These are phyloP conservation scores for Epicoccum sorghinum DNA, from an alignment of 2,329 filamentous ascomycete genomes.

Conservation along the genomic window DNA sequence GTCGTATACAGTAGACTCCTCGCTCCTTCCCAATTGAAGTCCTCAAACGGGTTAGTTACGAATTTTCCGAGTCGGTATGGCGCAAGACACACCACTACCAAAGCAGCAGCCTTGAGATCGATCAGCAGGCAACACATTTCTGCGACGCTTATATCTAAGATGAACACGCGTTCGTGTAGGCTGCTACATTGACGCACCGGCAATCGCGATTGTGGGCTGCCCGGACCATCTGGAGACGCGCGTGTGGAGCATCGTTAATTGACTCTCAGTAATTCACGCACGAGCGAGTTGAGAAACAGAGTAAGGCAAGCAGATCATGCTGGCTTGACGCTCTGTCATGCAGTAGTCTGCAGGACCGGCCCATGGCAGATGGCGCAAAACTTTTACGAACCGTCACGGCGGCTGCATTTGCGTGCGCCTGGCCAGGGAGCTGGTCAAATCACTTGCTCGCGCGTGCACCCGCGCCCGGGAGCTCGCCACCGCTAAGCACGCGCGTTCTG, in stretches of 20 bases:
- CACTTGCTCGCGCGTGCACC: conserved; percentile 18
- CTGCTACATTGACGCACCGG: neutral
- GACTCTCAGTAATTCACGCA: conserved; percentile 6
- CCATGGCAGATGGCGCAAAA: conserved; percentile 15
- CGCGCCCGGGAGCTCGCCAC: conserved; percentile 16
- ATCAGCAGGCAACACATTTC: conserved; percentile 4
- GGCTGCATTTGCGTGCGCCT: conserved; percentile 26
- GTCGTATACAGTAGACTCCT: no score
- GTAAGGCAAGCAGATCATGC: neutral
- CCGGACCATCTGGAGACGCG: conserved; percentile 6
- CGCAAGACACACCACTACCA: neutral
- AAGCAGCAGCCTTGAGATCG: neutral
- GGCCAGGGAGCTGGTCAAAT: conserved; percentile 15
- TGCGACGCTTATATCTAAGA: neutral
- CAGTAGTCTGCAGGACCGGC: conserved; percentile 11
- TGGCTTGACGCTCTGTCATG: conserved; percentile 17
- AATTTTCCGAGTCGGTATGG: no score
- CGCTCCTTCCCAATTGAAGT: no score
- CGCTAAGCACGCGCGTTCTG: conserved; percentile 27
- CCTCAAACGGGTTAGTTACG: no score
- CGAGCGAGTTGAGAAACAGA: neutral
- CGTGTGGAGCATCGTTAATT: conserved; percentile 12
- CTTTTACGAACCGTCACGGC: conserved; percentile 21
- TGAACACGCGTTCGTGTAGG: conserved; percentile 1
- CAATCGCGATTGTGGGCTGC: neutral